Percentiles rank a stretch among this genome's conserved stretches.
These are phyloP conservation scores for Licmophora abbreviata DNA, from an alignment of 108 stramenopile species.

Conservation along the genomic window DNA sequence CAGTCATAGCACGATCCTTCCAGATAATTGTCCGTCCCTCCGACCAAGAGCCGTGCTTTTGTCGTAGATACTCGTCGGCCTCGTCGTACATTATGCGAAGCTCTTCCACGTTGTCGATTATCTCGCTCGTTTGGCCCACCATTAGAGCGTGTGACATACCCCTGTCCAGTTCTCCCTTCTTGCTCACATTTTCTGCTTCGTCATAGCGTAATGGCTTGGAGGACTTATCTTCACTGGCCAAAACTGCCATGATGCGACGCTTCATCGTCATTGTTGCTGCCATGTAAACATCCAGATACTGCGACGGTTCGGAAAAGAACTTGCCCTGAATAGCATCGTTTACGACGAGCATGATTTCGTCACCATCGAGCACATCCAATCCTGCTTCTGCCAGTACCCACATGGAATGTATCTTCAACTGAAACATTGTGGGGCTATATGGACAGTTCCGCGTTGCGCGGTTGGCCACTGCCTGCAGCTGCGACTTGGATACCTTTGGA, in stretches of 20 bases:
- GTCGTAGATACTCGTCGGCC: slow-evolving; percentile 43
- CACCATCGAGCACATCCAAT: slow-evolving; percentile 53
- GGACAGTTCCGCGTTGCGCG: slow-evolving; percentile 80
- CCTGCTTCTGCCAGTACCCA: slow-evolving; percentile 16
- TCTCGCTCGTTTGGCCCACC: slow-evolving; percentile 33
- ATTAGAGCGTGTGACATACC: not conserved
- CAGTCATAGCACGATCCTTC: slow-evolving; percentile 45
- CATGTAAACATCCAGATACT: slow-evolving; percentile 25
- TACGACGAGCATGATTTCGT: slow-evolving; percentile 50
- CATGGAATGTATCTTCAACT: slow-evolving; percentile 29
- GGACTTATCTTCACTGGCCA: slow-evolving; percentile 8
- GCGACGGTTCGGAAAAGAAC: slow-evolving; percentile 34
- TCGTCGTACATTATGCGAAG: slow-evolving; percentile 70
- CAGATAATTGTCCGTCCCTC: slow-evolving; percentile 46
- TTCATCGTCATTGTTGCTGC: slow-evolving; percentile 20
- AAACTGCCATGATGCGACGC: slow-evolving; percentile 22
- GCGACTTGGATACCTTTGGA: slow-evolving; percentile 6
- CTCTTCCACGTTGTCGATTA: slow-evolving; percentile 68
- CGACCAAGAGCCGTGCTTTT: slow-evolving; percentile 33
- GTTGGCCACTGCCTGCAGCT: slow-evolving; percentile 41
- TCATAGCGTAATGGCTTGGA: slow-evolving; percentile 22
- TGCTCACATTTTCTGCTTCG: slow-evolving; percentile 25
- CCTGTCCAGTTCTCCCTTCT: not conserved
- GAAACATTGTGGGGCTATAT: slow-evolving; percentile 46
- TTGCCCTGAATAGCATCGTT: slow-evolving; percentile 43